These are phyloP conservation scores for Zygnema circumcarinatum DNA, from an alignment of 139 green algal genomes.

Conservation along the genomic window DNA sequence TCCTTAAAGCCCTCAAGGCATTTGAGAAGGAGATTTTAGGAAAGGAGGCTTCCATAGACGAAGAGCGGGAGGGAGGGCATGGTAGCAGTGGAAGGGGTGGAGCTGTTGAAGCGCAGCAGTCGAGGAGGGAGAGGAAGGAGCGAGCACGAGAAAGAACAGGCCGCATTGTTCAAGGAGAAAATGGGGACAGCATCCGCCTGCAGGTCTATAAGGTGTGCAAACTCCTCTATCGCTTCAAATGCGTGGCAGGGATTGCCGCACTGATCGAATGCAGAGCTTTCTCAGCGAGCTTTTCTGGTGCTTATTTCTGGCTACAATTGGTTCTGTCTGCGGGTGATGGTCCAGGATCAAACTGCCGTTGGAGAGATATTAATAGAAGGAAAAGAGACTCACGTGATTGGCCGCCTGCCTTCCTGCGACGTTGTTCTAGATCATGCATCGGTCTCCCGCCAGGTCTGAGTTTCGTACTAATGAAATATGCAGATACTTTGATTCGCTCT, in stretches of 20 bases:
- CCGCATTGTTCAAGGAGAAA: neutral
- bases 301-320: neutral
- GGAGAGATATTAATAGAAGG: neutral
- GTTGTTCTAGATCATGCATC: slow-evolving; percentile 15
- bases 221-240: neutral
- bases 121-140: slow-evolving; percentile 10
- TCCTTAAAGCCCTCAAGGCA: neutral
- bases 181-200: neutral
- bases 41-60: neutral
- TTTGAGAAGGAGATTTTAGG: slow-evolving; percentile 14
- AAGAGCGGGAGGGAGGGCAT: neutral
- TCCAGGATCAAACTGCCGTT: neutral
- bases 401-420: slow-evolving; percentile 18
- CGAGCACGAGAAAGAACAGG: neutral
- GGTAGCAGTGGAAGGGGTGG: neutral
- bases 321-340: neutral
- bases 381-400: slow-evolving; percentile 1
- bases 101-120: neutral
- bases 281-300: too few relatives aligned
- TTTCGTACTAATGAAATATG: too few relatives aligned
- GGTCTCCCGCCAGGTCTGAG: slow-evolving; percentile 27
- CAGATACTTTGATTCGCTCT: too few relatives aligned
- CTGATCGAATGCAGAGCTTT: neutral
- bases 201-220: neutral
- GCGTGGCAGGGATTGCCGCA: neutral